Evolutionary conservation across 2,329 filamentous ascomycete genomes (phyloP), one percentile per base, ranked within the genome.

Genomic region (Fonsecaea pedrosoi): DNA sequence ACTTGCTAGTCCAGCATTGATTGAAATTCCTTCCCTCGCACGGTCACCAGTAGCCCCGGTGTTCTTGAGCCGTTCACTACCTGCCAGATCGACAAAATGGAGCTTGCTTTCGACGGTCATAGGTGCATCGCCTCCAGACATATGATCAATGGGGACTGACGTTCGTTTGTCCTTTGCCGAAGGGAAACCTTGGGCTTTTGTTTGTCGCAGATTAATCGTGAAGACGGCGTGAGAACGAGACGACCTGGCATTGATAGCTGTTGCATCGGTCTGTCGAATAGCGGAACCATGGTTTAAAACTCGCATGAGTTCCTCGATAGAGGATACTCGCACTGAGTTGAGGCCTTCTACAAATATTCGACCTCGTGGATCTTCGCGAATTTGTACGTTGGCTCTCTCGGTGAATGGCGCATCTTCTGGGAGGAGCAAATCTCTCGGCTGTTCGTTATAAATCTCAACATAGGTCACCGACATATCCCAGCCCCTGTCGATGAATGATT

Each of bases 141-240:
- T 87, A 45, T 90, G 87, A 75, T 98, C 95, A 5, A 94, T 76
- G 0, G 94, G 93, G 70, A 96, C 89, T 0, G 95, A 98, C 72
- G 91, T 88, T 68, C 94, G 90, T 81, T 96, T 97, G 71, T 97
- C 92, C 35, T 86, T 83, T 12, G 83, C 83, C 15, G 87, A 83
- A 79, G 82, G 65, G 85, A 79, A 92, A 95, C 74, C 91, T 91
- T 81, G 97, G 75, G 69, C 45, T 66, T 68, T 73, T 18, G 67
- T 70, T 61, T 72, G 92, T 7, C 98, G 85, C 7, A 99, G 85
- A 74, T 98, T 98, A 69, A 99, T 82, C 76, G 92, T 97, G 80
- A 99, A 98, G 35, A 99, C 94, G 38, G 95, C 95, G 77, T 99
- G 95, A 1, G 95, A 99, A 70, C 95, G 92, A 10, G 95, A 99